Conservation (phyloP, 768 basidiomycete species). For the Mycena venus region DNA sequence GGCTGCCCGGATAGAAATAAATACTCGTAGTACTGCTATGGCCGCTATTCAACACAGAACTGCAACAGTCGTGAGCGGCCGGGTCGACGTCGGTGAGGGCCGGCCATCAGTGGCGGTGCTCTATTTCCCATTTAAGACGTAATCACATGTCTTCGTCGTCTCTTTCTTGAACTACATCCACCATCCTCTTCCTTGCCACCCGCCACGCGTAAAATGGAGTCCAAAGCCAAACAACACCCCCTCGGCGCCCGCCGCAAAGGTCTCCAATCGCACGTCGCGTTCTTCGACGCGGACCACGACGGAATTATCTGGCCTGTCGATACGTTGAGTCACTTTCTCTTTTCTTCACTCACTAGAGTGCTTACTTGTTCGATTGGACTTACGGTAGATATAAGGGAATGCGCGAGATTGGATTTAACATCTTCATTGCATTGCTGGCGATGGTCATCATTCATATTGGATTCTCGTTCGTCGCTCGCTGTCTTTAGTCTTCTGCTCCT, state of each 20-base stretch:
- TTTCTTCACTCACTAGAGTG: not conserved
- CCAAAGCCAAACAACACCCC: not conserved
- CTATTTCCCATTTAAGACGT: not conserved
- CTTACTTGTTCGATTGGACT: not conserved
- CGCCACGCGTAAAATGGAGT: not conserved
- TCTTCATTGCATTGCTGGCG: constrained; percentile 52
- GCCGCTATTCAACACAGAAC: no score
- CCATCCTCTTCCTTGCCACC: not conserved
- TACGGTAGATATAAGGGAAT: constrained; percentile 54
- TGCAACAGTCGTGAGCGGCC: no score
- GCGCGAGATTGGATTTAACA: constrained; percentile 52
- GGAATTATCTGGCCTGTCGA: constrained; percentile 62
- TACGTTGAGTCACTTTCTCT: constrained; percentile 48
- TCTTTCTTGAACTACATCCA: not conserved
- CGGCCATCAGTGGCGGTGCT: no score
- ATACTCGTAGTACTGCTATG: no score
- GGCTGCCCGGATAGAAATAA: no score
- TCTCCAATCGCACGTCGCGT: constrained; percentile 58
- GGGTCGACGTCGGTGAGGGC: no score
- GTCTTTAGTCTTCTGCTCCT: not conserved
- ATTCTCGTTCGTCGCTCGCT: constrained; percentile 53
- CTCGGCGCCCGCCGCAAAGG: constrained; percentile 36
- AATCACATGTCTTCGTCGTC: not conserved
- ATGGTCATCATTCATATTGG: constrained; percentile 52
- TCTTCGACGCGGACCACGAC: constrained; percentile 60